A percentile compares a stretch with the other conserved stretches of the same genome.
These are phyloP conservation scores for Dimocarpus longan DNA, from an alignment of 345 rosid genomes.

Conservation along the genomic window DNA sequence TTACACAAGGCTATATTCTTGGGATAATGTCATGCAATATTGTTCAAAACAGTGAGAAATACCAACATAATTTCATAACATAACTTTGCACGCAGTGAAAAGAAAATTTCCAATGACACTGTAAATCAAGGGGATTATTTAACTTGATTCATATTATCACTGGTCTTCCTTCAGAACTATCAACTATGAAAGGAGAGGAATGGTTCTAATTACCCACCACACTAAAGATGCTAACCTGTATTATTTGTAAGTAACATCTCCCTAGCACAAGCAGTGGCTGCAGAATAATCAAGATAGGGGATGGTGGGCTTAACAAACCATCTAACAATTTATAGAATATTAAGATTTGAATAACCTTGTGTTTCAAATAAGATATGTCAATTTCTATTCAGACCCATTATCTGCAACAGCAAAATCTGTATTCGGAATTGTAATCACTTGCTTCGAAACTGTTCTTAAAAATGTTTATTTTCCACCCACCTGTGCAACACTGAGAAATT, in stretches of 20 bases:
- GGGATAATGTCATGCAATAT: neutral
- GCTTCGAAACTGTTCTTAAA: neutral
- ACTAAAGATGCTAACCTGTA: neutral
- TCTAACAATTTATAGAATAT: neutral
- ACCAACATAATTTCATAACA: neutral
- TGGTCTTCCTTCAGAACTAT: neutral
- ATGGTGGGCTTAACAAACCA: neutral
- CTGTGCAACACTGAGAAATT: neutral
- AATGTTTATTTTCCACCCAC: neutral
- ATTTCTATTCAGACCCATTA: neutral
- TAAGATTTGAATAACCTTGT: neutral
- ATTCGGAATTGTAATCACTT: neutral
- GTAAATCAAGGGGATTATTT: neutral
- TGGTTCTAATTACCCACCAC: neutral
- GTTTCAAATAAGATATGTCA: neutral
- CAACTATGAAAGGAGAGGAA: neutral
- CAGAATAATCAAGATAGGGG: neutral
- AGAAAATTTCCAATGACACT: neutral
- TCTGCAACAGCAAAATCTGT: neutral
- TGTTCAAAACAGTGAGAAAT: neutral
- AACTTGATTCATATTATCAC: neutral
- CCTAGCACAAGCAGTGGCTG: neutral
- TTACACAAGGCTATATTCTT: neutral
- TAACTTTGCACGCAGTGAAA: neutral
- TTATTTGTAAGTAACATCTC: neutral